These are phyloP conservation scores for Starmerella potacharoeniae DNA, from an alignment of 805 yeast genomes.

Conservation along the genomic window DNA sequence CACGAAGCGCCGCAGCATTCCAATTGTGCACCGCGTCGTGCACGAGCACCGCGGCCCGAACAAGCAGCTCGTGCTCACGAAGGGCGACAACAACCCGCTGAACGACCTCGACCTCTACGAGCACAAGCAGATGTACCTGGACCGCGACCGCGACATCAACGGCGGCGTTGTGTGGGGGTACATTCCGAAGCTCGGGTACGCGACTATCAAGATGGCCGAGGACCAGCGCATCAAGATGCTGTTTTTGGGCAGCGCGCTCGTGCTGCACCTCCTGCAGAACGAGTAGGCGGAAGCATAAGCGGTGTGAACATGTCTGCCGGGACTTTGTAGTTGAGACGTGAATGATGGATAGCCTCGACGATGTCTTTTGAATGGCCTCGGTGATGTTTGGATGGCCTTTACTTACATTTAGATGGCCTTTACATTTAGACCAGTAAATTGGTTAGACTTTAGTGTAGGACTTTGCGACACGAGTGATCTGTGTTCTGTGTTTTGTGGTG, in stretches of 20 bases:
- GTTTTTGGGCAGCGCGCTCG: constrained; percentile 59
- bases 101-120: constrained; percentile 85
- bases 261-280: constrained; percentile 52
- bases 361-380: too few relatives aligned
- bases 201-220: constrained; percentile 84
- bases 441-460: too few relatives aligned
- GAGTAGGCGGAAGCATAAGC: constrained; percentile 31
- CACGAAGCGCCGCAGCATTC: constrained; percentile 63
- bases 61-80: constrained; percentile 70
- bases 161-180: constrained; percentile 84
- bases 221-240: constrained; percentile 72
- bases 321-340: too few relatives aligned
- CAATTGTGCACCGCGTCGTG: constrained; percentile 93
- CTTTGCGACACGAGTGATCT: too few relatives aligned
- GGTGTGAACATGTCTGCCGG: neutral
- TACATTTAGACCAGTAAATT: too few relatives aligned
- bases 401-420: too few relatives aligned
- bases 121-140: constrained; percentile 59
- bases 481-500: too few relatives aligned
- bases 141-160: constrained; percentile 64
- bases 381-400: too few relatives aligned
- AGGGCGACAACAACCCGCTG: constrained; percentile 91
- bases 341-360: too few relatives aligned
- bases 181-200: constrained; percentile 78
- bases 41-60: constrained; percentile 53